Conservation (phyloP, 2,329 filamentous ascomycete genomes). For the Venturia aucupariae region DNA sequence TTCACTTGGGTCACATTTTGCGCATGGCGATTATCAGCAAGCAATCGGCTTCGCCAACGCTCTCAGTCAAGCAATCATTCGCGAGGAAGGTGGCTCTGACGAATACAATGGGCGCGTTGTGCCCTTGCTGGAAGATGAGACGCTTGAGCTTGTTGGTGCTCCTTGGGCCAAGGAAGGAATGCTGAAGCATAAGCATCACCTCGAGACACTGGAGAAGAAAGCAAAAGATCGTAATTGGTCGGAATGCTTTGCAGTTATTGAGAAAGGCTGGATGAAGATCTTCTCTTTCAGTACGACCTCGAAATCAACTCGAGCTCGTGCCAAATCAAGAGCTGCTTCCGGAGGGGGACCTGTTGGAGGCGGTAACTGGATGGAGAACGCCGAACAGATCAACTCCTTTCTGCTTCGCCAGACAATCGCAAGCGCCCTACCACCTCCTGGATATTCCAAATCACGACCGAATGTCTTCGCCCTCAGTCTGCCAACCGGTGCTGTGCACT, state of each 20-base stretch:
- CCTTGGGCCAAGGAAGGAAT: slow-evolving; percentile 98
- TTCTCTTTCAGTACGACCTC: slow-evolving; percentile 80
- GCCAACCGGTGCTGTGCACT: slow-evolving; percentile 84
- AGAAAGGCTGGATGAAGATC: slow-evolving; percentile 86
- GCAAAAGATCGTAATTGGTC: slow-evolving; percentile 91
- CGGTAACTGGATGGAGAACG: slow-evolving; percentile 97
- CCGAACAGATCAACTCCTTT: slow-evolving; percentile 80
- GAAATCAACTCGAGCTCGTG: slow-evolving; percentile 61
- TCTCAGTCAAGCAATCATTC: slow-evolving; percentile 90
- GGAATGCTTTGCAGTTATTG: slow-evolving; percentile 91
- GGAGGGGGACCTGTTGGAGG: slow-evolving; percentile 69
- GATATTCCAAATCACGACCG: slow-evolving; percentile 82
- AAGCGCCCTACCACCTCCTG: slow-evolving; percentile 77
- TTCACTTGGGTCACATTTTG: slow-evolving; percentile 70
- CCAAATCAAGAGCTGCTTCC: slow-evolving; percentile 44
- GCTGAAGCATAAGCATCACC: slow-evolving; percentile 90
- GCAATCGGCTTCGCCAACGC: slow-evolving; percentile 97
- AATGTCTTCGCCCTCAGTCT: slow-evolving; percentile 92
- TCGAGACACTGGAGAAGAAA: slow-evolving; percentile 83
- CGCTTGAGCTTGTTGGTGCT: slow-evolving; percentile 81
- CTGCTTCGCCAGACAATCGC: slow-evolving; percentile 85
- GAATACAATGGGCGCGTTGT: slow-evolving; percentile 32
- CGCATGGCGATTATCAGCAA: slow-evolving; percentile 78
- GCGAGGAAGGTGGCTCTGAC: slow-evolving; percentile 56
- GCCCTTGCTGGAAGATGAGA: slow-evolving; percentile 81